A percentile compares a stretch with the other conserved stretches of the same genome.
Evolutionary conservation across 2,329 filamentous ascomycete species (phyloP).

Genomic region (Shiraia bambusicola): DNA sequence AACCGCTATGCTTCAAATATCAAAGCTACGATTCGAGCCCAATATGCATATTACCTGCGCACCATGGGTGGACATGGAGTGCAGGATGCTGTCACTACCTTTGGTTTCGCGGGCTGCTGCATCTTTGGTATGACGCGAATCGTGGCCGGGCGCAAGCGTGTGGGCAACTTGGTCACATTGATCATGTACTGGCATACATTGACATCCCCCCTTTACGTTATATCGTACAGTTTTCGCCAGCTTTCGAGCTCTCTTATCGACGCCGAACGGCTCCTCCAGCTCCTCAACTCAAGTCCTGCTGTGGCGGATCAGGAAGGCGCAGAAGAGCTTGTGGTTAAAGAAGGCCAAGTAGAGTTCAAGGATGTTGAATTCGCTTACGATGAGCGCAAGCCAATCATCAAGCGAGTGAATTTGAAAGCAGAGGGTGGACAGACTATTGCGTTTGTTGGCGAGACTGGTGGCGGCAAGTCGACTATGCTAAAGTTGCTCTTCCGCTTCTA

Average conservation of each 20-base stretch:
- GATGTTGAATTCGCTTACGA: constrained; percentile 60
- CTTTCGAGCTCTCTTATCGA: constrained; percentile 61
- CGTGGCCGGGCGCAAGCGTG: constrained; percentile 49
- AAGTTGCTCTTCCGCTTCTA: constrained; percentile 64
- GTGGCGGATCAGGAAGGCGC: constrained; percentile 49
- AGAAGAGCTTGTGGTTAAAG: constrained; percentile 46
- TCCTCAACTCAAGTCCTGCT: constrained; percentile 60
- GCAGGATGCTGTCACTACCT: constrained; percentile 51
- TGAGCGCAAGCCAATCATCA: constrained; percentile 53
- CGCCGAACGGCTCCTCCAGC: constrained; percentile 61
- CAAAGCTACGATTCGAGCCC: constrained; percentile 39
- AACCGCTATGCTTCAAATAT: constrained; percentile 50
- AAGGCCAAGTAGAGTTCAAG: constrained; percentile 57
- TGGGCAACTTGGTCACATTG: constrained; percentile 66
- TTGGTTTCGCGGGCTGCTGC: constrained; percentile 53
- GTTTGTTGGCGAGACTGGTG: constrained; percentile 63
- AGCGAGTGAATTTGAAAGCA: constrained; percentile 52
- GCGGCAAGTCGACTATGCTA: constrained; percentile 63
- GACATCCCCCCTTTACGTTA: constrained; percentile 51
- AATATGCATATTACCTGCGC: constrained; percentile 37
- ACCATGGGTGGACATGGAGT: constrained; percentile 40
- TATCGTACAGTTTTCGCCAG: constrained; percentile 53
- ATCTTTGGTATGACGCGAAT: constrained; percentile 59
- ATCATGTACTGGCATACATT: constrained; percentile 62
- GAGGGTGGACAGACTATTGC: constrained; percentile 59